phyloP scores from a whole-genome alignment of 179 eudicot genomes.

The Beta corolliflora region DNA sequence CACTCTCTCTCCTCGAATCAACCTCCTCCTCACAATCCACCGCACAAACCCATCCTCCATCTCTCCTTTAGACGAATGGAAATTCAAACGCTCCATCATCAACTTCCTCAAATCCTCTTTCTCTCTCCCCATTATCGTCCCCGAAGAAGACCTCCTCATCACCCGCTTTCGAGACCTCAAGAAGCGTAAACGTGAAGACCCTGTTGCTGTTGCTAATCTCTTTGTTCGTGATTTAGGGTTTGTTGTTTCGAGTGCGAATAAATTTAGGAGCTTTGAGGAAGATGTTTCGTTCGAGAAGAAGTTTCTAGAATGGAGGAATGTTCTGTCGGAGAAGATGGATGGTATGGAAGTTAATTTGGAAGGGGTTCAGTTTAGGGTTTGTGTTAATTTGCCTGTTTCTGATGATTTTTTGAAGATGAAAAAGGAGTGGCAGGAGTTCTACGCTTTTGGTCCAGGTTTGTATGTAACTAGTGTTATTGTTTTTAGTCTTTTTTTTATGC shows the following conservation, averaged over 20 bases:
- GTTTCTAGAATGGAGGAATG: conserved; percentile 62
- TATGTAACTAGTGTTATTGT: too few species aligned
- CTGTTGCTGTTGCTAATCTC: conserved; percentile 59
- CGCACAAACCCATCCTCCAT: conserved; percentile 57
- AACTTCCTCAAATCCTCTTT: conserved; percentile 50
- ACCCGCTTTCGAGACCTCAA: conserved; percentile 55
- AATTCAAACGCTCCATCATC: conserved; percentile 64
- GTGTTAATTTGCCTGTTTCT: conserved; percentile 39
- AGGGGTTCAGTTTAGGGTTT: conserved; percentile 60
- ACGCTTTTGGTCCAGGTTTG: conserved; percentile 43
- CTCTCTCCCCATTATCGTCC: conserved; percentile 37
- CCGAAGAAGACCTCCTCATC: conserved; percentile 52
- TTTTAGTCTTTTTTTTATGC: too few species aligned
- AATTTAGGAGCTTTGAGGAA: conserved; percentile 5
- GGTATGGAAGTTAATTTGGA: conserved; percentile 76
- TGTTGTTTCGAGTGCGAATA: conserved; percentile 22
- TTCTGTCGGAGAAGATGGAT: conserved; percentile 61
- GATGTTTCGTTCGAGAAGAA: conserved; percentile 39
- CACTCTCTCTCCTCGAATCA: conserved; percentile 55
- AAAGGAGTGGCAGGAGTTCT: conserved; percentile 70
- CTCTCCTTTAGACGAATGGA: conserved; percentile 69
- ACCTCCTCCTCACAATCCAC: conserved; percentile 60
- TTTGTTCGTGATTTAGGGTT: conserved; percentile 62
- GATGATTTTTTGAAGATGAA: conserved; percentile 68
- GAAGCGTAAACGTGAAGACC: conserved; percentile 70